Conservation (phyloP, 225 moss, liverwort and hornwort genomes). For the Bryum argenteum region DNA sequence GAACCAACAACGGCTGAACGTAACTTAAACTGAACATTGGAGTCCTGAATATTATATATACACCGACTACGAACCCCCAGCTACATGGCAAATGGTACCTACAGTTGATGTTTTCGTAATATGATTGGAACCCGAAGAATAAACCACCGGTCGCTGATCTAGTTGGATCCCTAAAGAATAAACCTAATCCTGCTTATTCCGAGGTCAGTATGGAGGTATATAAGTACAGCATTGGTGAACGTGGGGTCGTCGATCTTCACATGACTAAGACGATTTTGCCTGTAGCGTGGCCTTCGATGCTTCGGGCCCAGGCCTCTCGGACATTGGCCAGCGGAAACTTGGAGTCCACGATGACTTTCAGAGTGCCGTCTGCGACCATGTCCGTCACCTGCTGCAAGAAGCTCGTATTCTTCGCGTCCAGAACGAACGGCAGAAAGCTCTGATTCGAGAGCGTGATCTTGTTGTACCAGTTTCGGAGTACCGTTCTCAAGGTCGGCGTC, state of each 20-base stretch:
- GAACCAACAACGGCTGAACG: no score
- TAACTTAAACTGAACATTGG: no score
- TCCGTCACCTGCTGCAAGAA: constrained; percentile 52
- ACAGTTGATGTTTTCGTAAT: no score
- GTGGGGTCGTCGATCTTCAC: constrained; percentile 9
- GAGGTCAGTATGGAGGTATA: no score
- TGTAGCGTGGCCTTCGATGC: constrained; percentile 73
- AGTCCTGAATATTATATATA: no score
- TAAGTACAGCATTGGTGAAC: no score
- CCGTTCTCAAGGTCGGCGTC: constrained; percentile 34
- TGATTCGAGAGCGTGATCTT: constrained; percentile 61
- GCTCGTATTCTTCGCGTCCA: constrained; percentile 33
- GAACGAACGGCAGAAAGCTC: constrained; percentile 44
- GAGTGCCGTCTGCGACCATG: constrained; percentile 53
- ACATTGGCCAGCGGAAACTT: constrained; percentile 51
- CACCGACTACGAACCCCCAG: no score
- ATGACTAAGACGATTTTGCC: constrained; percentile 64
- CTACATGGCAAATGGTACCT: no score
- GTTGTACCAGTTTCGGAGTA: constrained; percentile 47
- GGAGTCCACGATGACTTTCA: constrained; percentile 70
- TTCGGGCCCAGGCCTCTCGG: constrained; percentile 68
- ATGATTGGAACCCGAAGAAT: no score
- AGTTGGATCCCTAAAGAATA: no score
- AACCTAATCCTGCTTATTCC: no score
- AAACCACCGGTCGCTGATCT: no score